phyloP scores from a whole-genome alignment of 306 rosid species.

The Casuarina glauca region DNA sequence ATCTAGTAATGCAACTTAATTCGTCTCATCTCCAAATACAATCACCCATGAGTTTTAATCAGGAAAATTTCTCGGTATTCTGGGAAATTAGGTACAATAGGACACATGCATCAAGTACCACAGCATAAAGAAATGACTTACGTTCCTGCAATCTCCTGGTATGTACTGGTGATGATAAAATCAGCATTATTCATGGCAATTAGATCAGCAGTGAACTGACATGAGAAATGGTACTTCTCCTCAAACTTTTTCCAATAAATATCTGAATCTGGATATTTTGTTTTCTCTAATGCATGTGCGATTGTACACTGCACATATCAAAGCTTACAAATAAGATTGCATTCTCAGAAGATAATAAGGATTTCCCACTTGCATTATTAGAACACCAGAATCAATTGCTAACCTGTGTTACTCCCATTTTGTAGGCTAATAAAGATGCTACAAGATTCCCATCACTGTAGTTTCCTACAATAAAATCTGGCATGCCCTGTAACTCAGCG shows the following conservation, averaged over 20 bases:
- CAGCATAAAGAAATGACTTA: slow-evolving; percentile 40
- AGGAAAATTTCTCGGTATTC: neutral
- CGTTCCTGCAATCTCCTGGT: slow-evolving; percentile 98
- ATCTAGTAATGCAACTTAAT: neutral
- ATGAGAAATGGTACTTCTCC: slow-evolving; percentile 85
- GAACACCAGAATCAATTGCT: slow-evolving; percentile 15
- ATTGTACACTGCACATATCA: slow-evolving; percentile 70
- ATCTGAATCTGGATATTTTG: slow-evolving; percentile 92
- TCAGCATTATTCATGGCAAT: slow-evolving; percentile 94
- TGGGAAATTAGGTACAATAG: neutral
- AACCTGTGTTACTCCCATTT: slow-evolving; percentile 98
- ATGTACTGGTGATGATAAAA: slow-evolving; percentile 95
- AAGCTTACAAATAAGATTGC: slow-evolving; percentile 22
- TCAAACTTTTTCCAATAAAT: slow-evolving; percentile 84
- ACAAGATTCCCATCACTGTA: slow-evolving; percentile 98
- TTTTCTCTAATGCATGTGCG: slow-evolving; percentile 92
- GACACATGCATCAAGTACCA: neutral
- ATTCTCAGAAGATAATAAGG: slow-evolving; percentile 11
- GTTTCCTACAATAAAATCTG: slow-evolving; percentile 92
- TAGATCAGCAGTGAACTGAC: slow-evolving; percentile 92
- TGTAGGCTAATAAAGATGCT: slow-evolving; percentile 81
- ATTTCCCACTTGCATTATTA: slow-evolving; percentile 7
- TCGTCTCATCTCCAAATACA: slow-evolving; percentile 20
- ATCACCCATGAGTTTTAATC: neutral
- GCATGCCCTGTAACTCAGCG: slow-evolving; percentile 78